Evolutionary conservation across 129 eudicot species (phyloP), one percentile per base, ranked within the genome.

Genomic region (Centaurea solstitialis): DNA sequence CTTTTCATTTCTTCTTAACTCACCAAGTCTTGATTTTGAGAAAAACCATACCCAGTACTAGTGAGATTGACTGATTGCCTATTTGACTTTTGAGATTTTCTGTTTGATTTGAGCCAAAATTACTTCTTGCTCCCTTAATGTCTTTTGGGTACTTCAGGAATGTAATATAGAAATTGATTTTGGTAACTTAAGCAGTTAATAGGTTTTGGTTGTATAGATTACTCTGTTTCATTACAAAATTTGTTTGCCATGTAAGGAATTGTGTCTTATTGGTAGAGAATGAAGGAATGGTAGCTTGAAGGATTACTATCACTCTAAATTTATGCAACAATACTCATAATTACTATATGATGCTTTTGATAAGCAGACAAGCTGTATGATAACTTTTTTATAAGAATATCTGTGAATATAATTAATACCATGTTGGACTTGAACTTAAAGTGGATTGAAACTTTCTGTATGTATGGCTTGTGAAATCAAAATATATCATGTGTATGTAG

Each of bases 121-220:
- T 8, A 17, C 22, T 57, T 57, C 9, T 17, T 57, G 22, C n/a
- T 57, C n/a, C 21, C 64, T 53, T 53, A 53, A 53, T 0, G 9
- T 17, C 9, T 17, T 57, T 57, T n/a, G 65, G 65, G 22, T 57
- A 57, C 2, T 57, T 57, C 22, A 0, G 9, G 73, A 77, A 64
- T 77, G 74, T 77, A 43, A 15, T 26, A 41, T 26, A 7, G 75
- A 43, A 68, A 10, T 78, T 26, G 68, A 78, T 26, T 67, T 77
- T 9, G 47, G 79, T 28, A 33, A 75, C 61, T 66, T 53, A 30
- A 8, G 78, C 15, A 45, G 40, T 74, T 21, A 39, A 73, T 45
- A 37, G 77, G 28, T 73, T 57, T 74, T 26, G 43, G 68, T 28
- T 53, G 47, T 30, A n/a, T 53, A n/a, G 68, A 53, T 28, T 26